Evolutionary conservation across 208 protist species (phyloP).

Genomic region (Leishmania tropica): DNA sequence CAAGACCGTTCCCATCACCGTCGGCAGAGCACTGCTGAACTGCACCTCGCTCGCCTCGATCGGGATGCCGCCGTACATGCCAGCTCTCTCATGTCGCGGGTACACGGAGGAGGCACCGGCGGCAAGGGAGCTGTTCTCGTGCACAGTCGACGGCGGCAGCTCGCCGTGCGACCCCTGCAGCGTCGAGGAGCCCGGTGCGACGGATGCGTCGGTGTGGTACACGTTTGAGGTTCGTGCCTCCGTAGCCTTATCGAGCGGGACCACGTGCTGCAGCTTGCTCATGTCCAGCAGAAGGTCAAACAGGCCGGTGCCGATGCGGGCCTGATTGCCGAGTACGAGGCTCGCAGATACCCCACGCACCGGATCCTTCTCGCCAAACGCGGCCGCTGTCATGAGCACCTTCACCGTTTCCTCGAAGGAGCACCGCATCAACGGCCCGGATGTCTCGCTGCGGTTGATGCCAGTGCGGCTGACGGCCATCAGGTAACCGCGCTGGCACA

Average conservation of each 20-base stretch:
- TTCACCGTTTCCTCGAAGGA: conserved; percentile 99
- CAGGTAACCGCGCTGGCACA: conserved; percentile 96
- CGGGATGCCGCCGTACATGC: conserved; percentile 50
- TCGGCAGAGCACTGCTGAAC: conserved; percentile 37
- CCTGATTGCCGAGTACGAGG: conserved; percentile 98
- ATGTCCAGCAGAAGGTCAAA: conserved; percentile 97
- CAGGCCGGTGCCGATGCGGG: conserved; percentile 96
- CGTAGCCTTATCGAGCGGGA: conserved; percentile 80
- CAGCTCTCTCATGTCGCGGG: conserved; percentile 10
- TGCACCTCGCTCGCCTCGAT: conserved; percentile 72
- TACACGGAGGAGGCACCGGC: conserved; percentile 30
- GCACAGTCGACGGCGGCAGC: conserved; percentile 73
- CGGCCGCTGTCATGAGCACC: conserved; percentile 98
- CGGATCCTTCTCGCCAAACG: conserved; percentile 95
- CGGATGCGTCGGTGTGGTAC: conserved; percentile 80
- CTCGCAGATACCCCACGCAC: conserved; percentile 97
- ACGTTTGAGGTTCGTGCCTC: conserved; percentile 75
- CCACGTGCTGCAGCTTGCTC: conserved; percentile 83
- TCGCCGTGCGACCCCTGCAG: conserved; percentile 29
- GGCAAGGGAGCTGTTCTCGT: conserved; percentile 61
- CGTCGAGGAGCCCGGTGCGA: conserved; percentile 33
- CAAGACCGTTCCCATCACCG: conserved; percentile 16
- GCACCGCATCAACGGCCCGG: conserved; percentile 97
- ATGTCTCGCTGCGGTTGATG: conserved; percentile 95
- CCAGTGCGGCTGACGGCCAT: conserved; percentile 97